Base-by-base conservation (phyloP, 768 basidiomycete species). In the Xerocomellus dryophilus region DNA sequence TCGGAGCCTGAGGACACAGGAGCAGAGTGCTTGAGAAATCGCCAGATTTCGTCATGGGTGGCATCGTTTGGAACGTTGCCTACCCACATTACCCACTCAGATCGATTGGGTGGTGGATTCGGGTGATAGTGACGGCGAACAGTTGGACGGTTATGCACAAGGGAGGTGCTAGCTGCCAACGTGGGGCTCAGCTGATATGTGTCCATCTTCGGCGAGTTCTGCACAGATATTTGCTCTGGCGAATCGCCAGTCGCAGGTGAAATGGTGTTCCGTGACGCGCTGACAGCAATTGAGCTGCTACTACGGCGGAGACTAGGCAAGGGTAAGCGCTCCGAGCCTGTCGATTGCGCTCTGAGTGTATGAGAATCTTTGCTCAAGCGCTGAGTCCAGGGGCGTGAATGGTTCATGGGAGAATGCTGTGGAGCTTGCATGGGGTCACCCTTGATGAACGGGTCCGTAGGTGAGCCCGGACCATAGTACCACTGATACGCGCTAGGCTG, bases 71-170 rank as follows among this genome's bases (percentile, higher is more conserved):
- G 90, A 4, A 97, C 88, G 65, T 98, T 98, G 10, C 95, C 95
- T 12, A 85, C 86, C 95, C 95, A 97, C 90, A 94, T 92, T 2
- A 93, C 93, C 90, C 89, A 95, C 54, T 92, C 90, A 7, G 90
- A 91, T 14, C 91, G 81, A 49, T 88, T 78, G 11, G 82, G 73
- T 12, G 88, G 86, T 1, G 85, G 81, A 52, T 83, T 86, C 2
- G 87, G 87, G 58, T 89, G 88, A 61, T 85, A 88, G 20, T 78
- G 62, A 9, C 80, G 78, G 39, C 85, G 83, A 23, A 73, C 64
- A 5, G 71, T 32, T 0, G 71, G 68, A 29, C 60, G 73, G 15
- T 74, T 72, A 20, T 45, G 25, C 34, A 59, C 15, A 34, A 42
- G 59, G 2, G 61, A 42, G 1, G 51, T 29, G 18, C 31, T 18